Conservation (phyloP, 2,329 filamentous ascomycete genomes). For the Talaromyces sp. region DNA sequence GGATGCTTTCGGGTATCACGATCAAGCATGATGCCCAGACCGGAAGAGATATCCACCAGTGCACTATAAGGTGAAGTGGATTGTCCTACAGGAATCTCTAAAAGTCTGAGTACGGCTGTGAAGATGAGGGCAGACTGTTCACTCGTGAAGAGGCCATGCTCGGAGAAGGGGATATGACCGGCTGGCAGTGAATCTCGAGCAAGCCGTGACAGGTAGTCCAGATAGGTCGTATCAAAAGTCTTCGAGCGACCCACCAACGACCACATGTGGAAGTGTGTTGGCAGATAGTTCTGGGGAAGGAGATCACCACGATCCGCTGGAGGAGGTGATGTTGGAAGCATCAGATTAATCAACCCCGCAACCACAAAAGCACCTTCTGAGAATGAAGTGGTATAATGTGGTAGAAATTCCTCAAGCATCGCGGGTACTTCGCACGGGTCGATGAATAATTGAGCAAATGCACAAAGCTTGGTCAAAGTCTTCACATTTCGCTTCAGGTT, state of each 20-base stretch:
- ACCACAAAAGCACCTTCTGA: conserved; percentile 91
- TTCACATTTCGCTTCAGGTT: conserved; percentile 68
- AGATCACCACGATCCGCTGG: conserved; percentile 72
- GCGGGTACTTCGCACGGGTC: conserved; percentile 81
- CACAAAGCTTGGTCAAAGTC: conserved; percentile 83
- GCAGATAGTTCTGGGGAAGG: conserved; percentile 85
- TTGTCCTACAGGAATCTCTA: conserved; percentile 96
- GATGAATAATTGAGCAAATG: conserved; percentile 89
- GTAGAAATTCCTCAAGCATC: conserved; percentile 78
- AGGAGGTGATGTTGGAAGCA: conserved; percentile 78
- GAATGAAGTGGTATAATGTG: conserved; percentile 91
- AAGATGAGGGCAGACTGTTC: conserved; percentile 93
- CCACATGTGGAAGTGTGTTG: conserved; percentile 96
- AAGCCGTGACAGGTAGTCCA: conserved; percentile 86
- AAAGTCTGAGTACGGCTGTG: conserved; percentile 81
- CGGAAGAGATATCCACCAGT: conserved; percentile 78
- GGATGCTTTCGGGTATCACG: conserved; percentile 94
- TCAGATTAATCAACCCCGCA: conserved; percentile 79
- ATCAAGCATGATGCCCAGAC: conserved; percentile 82
- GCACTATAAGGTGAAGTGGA: conserved; percentile 87
- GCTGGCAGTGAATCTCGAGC: conserved; percentile 80
- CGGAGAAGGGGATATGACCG: conserved; percentile 74
- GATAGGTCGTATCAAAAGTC: conserved; percentile 79
- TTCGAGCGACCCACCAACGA: conserved; percentile 89
- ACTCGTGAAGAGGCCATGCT: conserved; percentile 87